These are phyloP conservation scores for Hirschioporus abietinus DNA, from an alignment of 768 basidiomycete species.

Conservation along the genomic window DNA sequence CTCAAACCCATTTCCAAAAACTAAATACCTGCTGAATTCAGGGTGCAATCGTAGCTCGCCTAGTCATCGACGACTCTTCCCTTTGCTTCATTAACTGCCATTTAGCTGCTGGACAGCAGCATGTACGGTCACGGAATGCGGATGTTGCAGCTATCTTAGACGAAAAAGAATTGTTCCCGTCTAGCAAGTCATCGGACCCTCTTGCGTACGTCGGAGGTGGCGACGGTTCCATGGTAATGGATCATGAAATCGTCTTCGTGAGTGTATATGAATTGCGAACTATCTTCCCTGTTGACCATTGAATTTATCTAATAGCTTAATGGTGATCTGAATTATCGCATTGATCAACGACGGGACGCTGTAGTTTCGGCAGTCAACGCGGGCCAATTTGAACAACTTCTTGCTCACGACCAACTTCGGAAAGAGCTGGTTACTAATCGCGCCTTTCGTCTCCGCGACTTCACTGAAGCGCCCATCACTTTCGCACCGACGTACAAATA, in stretches of 20 bases:
- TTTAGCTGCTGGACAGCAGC: constrained; percentile 90
- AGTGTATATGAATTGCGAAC: constrained; percentile 23
- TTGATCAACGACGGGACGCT: constrained; percentile 85
- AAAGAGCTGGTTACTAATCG: constrained; percentile 88
- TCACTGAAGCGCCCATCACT: constrained; percentile 74
- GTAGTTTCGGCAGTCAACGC: constrained; percentile 68
- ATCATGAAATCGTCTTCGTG: constrained; percentile 93
- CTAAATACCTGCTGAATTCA: constrained; percentile 24
- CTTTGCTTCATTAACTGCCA: constrained; percentile 96
- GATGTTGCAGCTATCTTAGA: constrained; percentile 88
- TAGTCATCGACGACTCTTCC: constrained; percentile 88
- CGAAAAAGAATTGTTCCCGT: constrained; percentile 62
- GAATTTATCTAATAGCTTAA: constrained; percentile 48
- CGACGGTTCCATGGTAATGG: constrained; percentile 87
- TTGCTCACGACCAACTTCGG: constrained; percentile 79
- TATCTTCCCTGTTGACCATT: neutral
- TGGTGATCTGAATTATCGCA: constrained; percentile 97
- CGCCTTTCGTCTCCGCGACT: constrained; percentile 79
- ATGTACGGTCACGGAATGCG: constrained; percentile 75
- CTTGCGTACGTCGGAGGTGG: constrained; percentile 83
- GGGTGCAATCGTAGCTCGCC: constrained; percentile 88
- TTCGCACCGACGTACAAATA: constrained; percentile 97
- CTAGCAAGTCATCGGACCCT: constrained; percentile 40
- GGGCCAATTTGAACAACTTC: constrained; percentile 57
- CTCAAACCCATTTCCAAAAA: neutral